These are phyloP conservation scores for Pelargonium cotyledonis DNA, from an alignment of 441 rosid genomes.

Conservation along the genomic window DNA sequence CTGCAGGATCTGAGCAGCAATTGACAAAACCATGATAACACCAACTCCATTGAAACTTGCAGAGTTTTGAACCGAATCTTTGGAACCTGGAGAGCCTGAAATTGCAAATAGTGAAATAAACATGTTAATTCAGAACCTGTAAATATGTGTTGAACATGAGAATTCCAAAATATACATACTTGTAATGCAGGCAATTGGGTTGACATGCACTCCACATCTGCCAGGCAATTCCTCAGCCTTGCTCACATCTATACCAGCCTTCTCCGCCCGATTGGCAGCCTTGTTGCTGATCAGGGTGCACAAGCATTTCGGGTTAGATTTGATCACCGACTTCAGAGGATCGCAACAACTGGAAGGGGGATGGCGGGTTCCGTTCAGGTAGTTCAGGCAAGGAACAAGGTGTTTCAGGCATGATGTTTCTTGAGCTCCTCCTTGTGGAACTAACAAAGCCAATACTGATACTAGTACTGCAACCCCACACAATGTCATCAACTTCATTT, in stretches of 20 bases:
- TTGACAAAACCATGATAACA: not conserved
- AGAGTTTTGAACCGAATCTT: not conserved
- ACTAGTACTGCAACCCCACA: constrained; percentile 1
- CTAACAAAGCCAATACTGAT: not conserved
- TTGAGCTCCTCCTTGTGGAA: constrained; percentile 13
- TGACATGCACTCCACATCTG: constrained; percentile 61
- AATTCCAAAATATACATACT: constrained; percentile 11
- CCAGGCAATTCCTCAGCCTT: constrained; percentile 71
- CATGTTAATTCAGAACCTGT: not conserved
- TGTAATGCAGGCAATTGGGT: constrained; percentile 50
- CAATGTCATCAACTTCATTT: not conserved
- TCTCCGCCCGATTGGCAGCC: constrained; percentile 44
- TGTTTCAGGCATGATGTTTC: constrained; percentile 40
- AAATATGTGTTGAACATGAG: not conserved
- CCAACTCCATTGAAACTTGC: not conserved
- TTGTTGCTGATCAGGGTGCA: constrained; percentile 57
- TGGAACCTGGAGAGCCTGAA: constrained; percentile 1
- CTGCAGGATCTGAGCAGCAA: not conserved
- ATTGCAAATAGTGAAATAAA: not conserved
- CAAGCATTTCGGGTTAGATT: constrained; percentile 50
- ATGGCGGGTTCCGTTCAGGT: constrained; percentile 45
- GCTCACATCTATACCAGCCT: constrained; percentile 50
- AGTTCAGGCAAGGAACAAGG: constrained; percentile 59
- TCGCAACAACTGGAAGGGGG: constrained; percentile 60
- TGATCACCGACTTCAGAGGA: constrained; percentile 53